A percentile compares a stretch with the other conserved stretches of the same genome.
phyloP scores from a whole-genome alignment of 192 early-diverging fungal species.

The Coemansia sp. region DNA sequence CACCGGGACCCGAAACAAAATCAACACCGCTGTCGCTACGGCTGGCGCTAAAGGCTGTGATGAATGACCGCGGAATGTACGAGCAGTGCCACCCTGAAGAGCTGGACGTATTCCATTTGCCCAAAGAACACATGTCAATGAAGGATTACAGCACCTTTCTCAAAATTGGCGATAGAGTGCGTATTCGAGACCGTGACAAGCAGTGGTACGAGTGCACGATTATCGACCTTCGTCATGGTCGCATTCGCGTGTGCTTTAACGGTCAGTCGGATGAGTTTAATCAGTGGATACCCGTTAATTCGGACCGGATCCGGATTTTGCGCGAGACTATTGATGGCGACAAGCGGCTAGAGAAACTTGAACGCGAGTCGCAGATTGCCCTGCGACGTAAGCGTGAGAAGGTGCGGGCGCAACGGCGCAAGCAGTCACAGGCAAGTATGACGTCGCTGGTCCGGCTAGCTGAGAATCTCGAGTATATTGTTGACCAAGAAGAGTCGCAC shows the following conservation, averaged over 20 bases:
- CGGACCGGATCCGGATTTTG: slow-evolving; percentile 48
- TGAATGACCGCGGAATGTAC: slow-evolving; percentile 8
- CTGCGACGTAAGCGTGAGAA: slow-evolving; percentile 28
- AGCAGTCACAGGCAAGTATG: slow-evolving; percentile 14
- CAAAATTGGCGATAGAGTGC: slow-evolving; percentile 37
- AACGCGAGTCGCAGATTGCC: slow-evolving; percentile 24
- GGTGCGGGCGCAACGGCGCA: slow-evolving; percentile 25
- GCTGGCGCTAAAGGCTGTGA: slow-evolving; percentile 33
- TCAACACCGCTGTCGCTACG: slow-evolving; percentile 31
- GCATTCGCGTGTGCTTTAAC: slow-evolving; percentile 44
- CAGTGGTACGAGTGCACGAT: slow-evolving; percentile 54
- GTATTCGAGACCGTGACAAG: slow-evolving; percentile 48
- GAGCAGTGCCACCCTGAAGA: slow-evolving; percentile 18
- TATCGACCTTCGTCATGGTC: slow-evolving; percentile 42
- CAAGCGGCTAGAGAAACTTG: slow-evolving; percentile 40
- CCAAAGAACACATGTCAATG: slow-evolving; percentile 47
- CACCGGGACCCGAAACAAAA: slow-evolving; percentile 27
- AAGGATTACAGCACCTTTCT: slow-evolving; percentile 50
- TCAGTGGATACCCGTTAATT: slow-evolving; percentile 52
- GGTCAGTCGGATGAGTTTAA: slow-evolving; percentile 38
- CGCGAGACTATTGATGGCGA: slow-evolving; percentile 35
- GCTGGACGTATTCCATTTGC: slow-evolving; percentile 36
- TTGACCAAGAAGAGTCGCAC: slow-evolving; percentile 15
- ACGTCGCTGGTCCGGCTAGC: slow-evolving; percentile 41
- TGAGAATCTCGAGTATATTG: slow-evolving; percentile 51